Evolutionary conservation across 1,139 yeast genomes (phyloP).

Genomic region (Protomyces inouyei): DNA sequence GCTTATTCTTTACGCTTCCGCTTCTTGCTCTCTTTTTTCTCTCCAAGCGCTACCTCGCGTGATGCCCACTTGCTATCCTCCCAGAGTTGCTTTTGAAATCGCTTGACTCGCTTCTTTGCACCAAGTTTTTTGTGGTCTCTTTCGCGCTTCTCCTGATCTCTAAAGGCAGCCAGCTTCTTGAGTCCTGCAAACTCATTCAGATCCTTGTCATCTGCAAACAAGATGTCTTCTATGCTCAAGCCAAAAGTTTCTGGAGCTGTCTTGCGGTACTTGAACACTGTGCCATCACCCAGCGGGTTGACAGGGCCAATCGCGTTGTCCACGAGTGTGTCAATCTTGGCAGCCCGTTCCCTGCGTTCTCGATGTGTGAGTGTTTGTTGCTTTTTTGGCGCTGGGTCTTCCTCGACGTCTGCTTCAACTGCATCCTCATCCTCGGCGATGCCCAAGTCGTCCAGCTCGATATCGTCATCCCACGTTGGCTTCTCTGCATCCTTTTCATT

Average conservation of each 20-base stretch:
- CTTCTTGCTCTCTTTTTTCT: background rate
- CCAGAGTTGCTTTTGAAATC: conserved; percentile 77
- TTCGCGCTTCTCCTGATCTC: conserved; percentile 64
- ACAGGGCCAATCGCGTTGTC: conserved; percentile 35
- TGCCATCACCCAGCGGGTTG: background rate
- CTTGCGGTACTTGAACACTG: conserved; percentile 72
- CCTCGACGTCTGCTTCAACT: conserved; percentile 32
- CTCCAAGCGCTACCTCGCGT: background rate
- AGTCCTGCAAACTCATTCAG: conserved; percentile 79
- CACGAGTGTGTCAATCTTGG: conserved; percentile 21
- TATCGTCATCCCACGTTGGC: conserved; percentile 53
- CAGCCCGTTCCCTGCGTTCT: background rate
- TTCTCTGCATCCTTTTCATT: conserved; percentile 49
- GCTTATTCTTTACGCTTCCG: background rate
- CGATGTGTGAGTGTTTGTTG: conserved; percentile 61
- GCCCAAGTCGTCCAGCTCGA: conserved; percentile 37
- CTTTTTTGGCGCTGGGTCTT: conserved; percentile 45
- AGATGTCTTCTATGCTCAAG: conserved; percentile 74
- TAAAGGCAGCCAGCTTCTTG: conserved; percentile 89
- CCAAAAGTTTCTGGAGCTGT: conserved; percentile 95
- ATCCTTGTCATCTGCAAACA: conserved; percentile 81
- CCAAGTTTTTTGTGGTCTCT: conserved; percentile 81
- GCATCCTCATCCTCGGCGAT: conserved; percentile 37
- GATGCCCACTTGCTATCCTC: conserved; percentile 10
- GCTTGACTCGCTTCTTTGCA: conserved; percentile 73